Conservation (phyloP, 345 rosid species). For the Citrus australasica region DNA sequence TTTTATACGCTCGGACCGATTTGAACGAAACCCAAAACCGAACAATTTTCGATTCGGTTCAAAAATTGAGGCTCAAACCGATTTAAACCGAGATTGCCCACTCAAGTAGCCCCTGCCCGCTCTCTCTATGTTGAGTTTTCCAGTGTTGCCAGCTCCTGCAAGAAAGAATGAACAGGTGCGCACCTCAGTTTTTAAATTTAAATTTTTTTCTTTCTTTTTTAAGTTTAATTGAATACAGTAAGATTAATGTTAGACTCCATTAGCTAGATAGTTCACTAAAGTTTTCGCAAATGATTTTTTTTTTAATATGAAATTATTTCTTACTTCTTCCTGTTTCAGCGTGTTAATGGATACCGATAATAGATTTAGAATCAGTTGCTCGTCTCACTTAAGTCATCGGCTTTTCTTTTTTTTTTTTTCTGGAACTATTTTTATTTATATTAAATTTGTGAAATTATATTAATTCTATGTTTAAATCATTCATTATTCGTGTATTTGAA, state of each 20-base stretch:
- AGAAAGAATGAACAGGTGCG: not conserved
- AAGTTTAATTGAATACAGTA: not conserved
- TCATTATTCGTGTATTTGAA: too few species aligned
- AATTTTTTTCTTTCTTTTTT: not conserved
- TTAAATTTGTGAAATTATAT: not conserved
- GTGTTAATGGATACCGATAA: not conserved
- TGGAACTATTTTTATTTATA: too few species aligned
- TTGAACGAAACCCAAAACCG: too few species aligned
- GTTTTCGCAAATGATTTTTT: not conserved
- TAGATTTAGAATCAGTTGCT: not conserved
- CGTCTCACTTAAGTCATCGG: not conserved
- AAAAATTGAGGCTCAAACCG: too few species aligned
- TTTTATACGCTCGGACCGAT: too few species aligned
- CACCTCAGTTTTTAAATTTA: not conserved
- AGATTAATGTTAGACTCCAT: not conserved
- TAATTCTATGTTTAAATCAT: too few species aligned
- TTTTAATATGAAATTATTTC: not conserved
- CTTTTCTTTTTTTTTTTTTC: too few species aligned
- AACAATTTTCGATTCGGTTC: too few species aligned
- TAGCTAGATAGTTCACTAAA: not conserved
- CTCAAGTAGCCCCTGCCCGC: not conserved
- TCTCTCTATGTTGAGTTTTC: not conserved
- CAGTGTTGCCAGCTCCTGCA: not conserved
- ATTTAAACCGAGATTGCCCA: too few species aligned
- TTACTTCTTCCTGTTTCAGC: not conserved